phyloP scores from a whole-genome alignment of 371 early-diverging fungal genomes.

The Funneliformis caledonium region DNA sequence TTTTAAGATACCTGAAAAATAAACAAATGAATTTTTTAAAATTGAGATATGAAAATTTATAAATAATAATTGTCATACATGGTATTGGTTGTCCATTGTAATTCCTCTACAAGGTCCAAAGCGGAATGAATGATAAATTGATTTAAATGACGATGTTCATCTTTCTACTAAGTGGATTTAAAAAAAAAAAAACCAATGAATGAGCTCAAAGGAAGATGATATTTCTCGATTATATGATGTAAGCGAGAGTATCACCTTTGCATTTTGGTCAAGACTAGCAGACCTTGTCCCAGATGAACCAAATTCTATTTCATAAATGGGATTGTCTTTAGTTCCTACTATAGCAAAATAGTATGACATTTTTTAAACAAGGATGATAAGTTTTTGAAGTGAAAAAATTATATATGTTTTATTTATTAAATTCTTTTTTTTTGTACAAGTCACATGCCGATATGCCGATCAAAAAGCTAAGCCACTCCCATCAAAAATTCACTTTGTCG shows the following conservation, averaged over 20 bases:
- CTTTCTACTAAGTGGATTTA: constrained; percentile 49
- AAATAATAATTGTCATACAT: constrained; percentile 57
- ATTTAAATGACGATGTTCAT: constrained; percentile 89
- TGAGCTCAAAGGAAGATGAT: not conserved
- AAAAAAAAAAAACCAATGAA: constrained; percentile 17
- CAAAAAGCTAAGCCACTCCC: no score
- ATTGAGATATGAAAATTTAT: not conserved
- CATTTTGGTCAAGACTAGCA: not conserved
- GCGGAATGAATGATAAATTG: constrained; percentile 97
- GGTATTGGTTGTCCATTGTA: constrained; percentile 81
- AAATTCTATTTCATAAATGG: constrained; percentile 92
- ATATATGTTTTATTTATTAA: no score
- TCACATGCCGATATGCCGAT: no score
- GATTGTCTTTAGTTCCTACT: constrained; percentile 91
- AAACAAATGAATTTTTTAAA: not conserved
- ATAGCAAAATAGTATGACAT: constrained; percentile 87
- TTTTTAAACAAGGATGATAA: not conserved
- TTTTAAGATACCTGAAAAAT: constrained; percentile 81
- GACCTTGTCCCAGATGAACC: constrained; percentile 44
- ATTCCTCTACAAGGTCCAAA: constrained; percentile 94
- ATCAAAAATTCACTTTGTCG: not conserved
- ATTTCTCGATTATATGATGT: not conserved
- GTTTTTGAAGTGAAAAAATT: no score
- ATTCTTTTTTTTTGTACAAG: no score
- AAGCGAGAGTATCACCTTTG: not conserved